These are phyloP conservation scores for Rubus parviflorus DNA, from an alignment of 306 rosid species.

Conservation along the genomic window DNA sequence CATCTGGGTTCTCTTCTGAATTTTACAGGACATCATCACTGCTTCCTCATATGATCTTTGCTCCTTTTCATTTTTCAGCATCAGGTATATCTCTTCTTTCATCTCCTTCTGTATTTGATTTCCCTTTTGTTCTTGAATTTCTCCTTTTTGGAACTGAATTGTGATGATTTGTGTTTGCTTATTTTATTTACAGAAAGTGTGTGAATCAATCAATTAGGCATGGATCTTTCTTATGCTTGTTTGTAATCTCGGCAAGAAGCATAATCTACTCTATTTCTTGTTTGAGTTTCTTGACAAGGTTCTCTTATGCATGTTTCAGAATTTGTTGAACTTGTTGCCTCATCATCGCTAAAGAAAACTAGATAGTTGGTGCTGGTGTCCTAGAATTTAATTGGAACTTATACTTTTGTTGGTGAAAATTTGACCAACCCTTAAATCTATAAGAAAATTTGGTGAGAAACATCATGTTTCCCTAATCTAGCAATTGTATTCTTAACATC, in stretches of 20 bases:
- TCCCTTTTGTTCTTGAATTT: not conserved
- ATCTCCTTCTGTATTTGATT: slow-evolving; percentile 2
- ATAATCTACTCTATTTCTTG: not conserved
- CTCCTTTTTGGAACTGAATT: slow-evolving; percentile 4
- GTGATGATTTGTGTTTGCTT: not conserved
- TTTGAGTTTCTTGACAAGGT: not conserved
- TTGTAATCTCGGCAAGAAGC: slow-evolving; percentile 3
- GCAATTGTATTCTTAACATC: not conserved
- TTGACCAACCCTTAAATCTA: not conserved
- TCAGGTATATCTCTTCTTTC: slow-evolving; percentile 34
- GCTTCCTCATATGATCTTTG: slow-evolving; percentile 23
- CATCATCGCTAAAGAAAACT: not conserved
- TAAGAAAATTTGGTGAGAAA: not conserved
- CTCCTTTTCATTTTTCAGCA: slow-evolving; percentile 20
- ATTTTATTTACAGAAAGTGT: not conserved
- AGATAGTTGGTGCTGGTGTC: not conserved
- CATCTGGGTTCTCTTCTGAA: slow-evolving; percentile 30
- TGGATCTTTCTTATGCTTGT: slow-evolving; percentile 20
- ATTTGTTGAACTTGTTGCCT: not conserved
- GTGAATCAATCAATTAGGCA: not conserved
- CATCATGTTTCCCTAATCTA: not conserved
- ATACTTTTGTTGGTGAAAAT: not conserved
- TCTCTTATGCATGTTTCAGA: not conserved
- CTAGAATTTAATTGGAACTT: not conserved
- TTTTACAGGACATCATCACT: slow-evolving; percentile 20